These are phyloP conservation scores for Lagenidium giganteum DNA, from an alignment of 352 stramenopile genomes.

Conservation along the genomic window DNA sequence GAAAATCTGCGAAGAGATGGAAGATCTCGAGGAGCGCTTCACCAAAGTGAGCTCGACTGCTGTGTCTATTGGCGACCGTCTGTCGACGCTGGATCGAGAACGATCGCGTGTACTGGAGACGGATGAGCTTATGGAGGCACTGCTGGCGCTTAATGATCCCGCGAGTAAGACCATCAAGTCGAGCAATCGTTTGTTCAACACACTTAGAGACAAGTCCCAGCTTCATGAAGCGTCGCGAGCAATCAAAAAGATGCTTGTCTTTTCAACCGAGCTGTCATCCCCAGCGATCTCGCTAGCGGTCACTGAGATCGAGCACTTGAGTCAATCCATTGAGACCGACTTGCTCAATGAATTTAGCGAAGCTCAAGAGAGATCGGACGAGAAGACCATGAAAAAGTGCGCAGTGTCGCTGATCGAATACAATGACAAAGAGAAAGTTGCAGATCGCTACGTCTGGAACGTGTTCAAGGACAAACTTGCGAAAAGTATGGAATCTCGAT, in stretches of 20 bases:
- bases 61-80: slow-evolving; percentile 63
- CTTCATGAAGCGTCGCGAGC: slow-evolving; percentile 61
- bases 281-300: slow-evolving; percentile 49
- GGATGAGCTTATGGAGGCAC: slow-evolving; percentile 70
- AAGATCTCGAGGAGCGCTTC: slow-evolving; percentile 81
- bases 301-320: slow-evolving; percentile 65
- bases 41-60: slow-evolving; percentile 83
- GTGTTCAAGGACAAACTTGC: slow-evolving; percentile 69
- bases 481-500: slow-evolving; percentile 22
- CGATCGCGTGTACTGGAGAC: slow-evolving; percentile 63
- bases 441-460: slow-evolving; percentile 82
- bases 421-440: slow-evolving; percentile 79
- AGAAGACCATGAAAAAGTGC: slow-evolving; percentile 46
- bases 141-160: slow-evolving; percentile 68
- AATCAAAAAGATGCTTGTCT: slow-evolving; percentile 70
- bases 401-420: slow-evolving; percentile 74
- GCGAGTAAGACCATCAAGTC: slow-evolving; percentile 44
- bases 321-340: slow-evolving; percentile 70
- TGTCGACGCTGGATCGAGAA: slow-evolving; percentile 62
- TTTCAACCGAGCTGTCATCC: slow-evolving; percentile 67
- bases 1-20: slow-evolving; percentile 73
- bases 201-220: slow-evolving; percentile 59
- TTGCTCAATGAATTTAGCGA: slow-evolving; percentile 69
- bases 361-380: slow-evolving; percentile 52
- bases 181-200: slow-evolving; percentile 61